Evolutionary conservation across 257 asterid genomes (phyloP).

Genomic region (Hygrophila difformis): DNA sequence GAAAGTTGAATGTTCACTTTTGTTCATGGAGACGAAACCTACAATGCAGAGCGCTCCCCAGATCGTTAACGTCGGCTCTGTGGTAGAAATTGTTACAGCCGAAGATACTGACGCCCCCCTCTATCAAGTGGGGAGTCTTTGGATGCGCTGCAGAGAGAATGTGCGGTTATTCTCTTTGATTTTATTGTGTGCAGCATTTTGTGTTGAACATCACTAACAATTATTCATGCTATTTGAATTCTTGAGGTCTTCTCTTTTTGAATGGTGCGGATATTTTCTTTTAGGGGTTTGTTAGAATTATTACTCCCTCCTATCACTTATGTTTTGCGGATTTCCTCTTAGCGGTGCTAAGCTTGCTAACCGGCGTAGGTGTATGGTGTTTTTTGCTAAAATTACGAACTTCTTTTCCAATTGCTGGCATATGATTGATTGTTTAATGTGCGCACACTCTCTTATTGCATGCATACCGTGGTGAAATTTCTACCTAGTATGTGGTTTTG

Average conservation of each 20-base stretch:
- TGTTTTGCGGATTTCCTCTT: no score
- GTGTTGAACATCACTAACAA: no score
- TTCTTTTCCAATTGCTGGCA: no score
- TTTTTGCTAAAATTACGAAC: not conserved
- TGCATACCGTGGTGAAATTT: slow-evolving; percentile 1
- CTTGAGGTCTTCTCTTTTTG: no score
- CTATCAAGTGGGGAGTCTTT: slow-evolving; percentile 76
- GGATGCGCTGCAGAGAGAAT: slow-evolving; percentile 89
- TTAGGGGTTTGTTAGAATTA: no score
- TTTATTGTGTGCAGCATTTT: not conserved
- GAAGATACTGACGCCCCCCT: slow-evolving; percentile 57
- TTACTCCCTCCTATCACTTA: no score
- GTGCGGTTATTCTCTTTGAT: slow-evolving; percentile 20
- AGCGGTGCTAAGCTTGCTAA: no score
- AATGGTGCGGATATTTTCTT: no score
- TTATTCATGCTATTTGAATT: no score
- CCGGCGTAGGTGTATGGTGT: no score
- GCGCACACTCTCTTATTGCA: not conserved
- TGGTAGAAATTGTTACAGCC: slow-evolving; percentile 70
- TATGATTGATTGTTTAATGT: not conserved
- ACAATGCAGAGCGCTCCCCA: slow-evolving; percentile 22
- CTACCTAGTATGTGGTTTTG: not conserved
- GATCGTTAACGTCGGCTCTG: slow-evolving; percentile 74
- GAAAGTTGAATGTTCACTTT: slow-evolving; percentile 2
- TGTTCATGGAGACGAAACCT: slow-evolving; percentile 20